Conservation (phyloP, 1,284 basidiomycete species). For the Melampsora americana region DNA sequence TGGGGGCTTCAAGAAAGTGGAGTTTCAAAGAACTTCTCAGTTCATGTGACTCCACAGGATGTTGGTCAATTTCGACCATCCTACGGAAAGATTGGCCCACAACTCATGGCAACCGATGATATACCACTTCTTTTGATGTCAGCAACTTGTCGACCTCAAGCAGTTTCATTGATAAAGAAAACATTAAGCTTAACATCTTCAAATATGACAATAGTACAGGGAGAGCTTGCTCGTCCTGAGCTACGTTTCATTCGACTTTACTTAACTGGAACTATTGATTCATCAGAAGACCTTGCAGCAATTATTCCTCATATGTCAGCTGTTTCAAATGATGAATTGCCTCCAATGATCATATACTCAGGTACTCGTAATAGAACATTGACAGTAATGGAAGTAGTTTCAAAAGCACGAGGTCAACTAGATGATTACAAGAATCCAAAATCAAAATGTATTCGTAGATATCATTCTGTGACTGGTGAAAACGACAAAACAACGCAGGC, state of each 20-base stretch:
- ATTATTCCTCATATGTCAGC: neutral
- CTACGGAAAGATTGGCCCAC: slow-evolving; percentile 2
- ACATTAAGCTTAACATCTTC: neutral
- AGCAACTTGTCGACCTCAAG: too few relatives aligned
- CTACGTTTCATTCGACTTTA: neutral
- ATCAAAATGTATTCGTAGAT: neutral
- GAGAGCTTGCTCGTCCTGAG: neutral
- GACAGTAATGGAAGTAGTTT: neutral
- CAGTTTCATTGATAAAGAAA: slow-evolving; percentile 9
- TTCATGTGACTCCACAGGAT: too few relatives aligned
- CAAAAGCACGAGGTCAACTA: neutral
- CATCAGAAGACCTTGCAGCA: neutral
- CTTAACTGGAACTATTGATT: neutral
- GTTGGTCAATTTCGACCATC: too few relatives aligned
- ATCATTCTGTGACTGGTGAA: neutral
- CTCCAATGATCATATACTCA: neutral
- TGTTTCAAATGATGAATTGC: neutral
- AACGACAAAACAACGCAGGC: neutral
- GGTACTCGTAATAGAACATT: neutral
- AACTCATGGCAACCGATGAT: neutral
- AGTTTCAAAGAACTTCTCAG: neutral
- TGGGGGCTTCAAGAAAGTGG: slow-evolving; percentile 10
- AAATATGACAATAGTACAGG: neutral
- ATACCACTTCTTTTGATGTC: slow-evolving; percentile 5
- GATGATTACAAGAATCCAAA: neutral